Evolutionary conservation across 2,329 filamentous ascomycete genomes (phyloP), one percentile per base, ranked within the genome.

Genomic region (Penicillium verrucosum): DNA sequence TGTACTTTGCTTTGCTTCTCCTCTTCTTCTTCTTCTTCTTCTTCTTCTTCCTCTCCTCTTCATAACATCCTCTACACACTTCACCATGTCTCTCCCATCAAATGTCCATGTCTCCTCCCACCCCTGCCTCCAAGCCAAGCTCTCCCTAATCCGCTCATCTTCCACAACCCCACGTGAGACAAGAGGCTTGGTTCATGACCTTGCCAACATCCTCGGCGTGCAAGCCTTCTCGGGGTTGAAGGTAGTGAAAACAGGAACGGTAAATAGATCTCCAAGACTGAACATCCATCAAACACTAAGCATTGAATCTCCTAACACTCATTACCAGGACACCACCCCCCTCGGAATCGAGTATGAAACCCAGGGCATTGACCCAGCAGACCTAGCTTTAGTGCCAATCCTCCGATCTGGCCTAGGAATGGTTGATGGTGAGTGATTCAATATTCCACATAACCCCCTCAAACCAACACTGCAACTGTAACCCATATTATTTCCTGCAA

Each of bases 341-440:
- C 82, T 97, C 32, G 89, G 89, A 62, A 90, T 87, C 73, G 77
- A 85, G 60, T 96, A 92, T 77, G 81, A 84, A 14, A 86, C 85
- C 0, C 82, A 84, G 37, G 80, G 80, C 38, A 81, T 90, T 62
- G 74, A 82, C 6, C 88, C 90, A 1, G 76, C 81, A 47, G 83
- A 82, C 57, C 84, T 97, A 65, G 92, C 88, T 51, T 82, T 97
- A 51, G 88, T 97, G 3, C 93, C 93, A 37, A 96, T 97, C 74
- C 84, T 97, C n/a, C 85, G 93, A 59, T 96, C 90, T 4, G 93
- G 93, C 27, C 81, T 97, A 40, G 90, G 86, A 72, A 97, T 97
- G 92, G 84, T 96, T 42, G 90, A 96, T 70, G 89, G 88, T 89
- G 66, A 23, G 73, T 47, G 12, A 36, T n/a, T 12, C 9, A 41